Evolutionary conservation across 148 eudicot genomes (phyloP).

Genomic region (Rhododendron mucronatum): DNA sequence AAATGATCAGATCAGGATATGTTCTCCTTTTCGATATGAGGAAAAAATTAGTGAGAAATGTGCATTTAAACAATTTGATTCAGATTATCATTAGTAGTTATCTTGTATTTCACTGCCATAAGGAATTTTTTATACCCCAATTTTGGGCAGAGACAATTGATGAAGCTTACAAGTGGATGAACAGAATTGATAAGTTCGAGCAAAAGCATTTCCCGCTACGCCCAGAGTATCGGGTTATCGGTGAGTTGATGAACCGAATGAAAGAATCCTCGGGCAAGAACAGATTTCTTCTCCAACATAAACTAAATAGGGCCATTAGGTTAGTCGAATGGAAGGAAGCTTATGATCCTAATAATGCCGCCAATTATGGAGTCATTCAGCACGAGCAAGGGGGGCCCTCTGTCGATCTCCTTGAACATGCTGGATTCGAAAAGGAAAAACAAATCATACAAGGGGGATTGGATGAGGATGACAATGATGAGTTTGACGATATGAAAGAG

Average conservation of each 20-base stretch:
- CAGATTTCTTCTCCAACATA: constrained; percentile 77
- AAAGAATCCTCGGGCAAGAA: constrained; percentile 84
- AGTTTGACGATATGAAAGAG: constrained; percentile 89
- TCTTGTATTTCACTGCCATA: not conserved
- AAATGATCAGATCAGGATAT: not conserved
- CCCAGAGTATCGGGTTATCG: constrained; percentile 81
- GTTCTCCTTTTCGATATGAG: not conserved
- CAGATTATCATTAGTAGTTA: not conserved
- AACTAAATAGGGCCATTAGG: constrained; percentile 82
- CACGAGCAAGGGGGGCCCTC: constrained; percentile 40
- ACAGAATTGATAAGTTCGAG: constrained; percentile 67
- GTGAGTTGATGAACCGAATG: constrained; percentile 70
- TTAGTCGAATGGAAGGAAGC: constrained; percentile 71
- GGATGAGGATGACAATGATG: constrained; percentile 49
- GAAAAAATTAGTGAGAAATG: not conserved
- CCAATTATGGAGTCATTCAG: constrained; percentile 68
- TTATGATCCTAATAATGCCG: constrained; percentile 71
- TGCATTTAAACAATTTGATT: not conserved
- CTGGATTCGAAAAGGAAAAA: constrained; percentile 42
- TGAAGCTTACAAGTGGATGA: constrained; percentile 69
- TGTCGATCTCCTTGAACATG: constrained; percentile 32
- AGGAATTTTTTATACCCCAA: not conserved
- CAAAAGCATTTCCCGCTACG: constrained; percentile 58
- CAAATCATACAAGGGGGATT: constrained; percentile 27
- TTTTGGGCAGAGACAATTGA: constrained; percentile 52